Base-by-base conservation (phyloP, 177 flowering plant species). In the Vitis hybrid region DNA sequence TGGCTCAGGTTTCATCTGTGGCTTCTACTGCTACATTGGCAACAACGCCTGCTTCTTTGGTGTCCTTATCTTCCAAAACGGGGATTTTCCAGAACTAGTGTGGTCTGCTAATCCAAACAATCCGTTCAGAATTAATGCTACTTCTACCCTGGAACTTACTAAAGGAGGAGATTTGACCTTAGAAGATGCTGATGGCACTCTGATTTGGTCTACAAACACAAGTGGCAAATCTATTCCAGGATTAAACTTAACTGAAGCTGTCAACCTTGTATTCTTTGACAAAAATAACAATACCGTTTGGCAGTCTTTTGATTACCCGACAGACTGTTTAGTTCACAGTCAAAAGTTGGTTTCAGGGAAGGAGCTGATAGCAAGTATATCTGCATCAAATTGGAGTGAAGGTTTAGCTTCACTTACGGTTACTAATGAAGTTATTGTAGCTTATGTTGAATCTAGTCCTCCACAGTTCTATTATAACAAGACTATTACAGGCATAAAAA, bases 41-140 rank as follows among this genome's bases (percentile, higher is more conserved):
- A 39, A 1, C 45, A 1, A 39, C 8, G 8, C 45, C 0, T 39
- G 45, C 45, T 39, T 39, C 45, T 39, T 39, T 7, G 8, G 45
- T 39, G 45, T 39, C 45, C 6, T 26, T 39, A 39, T 39, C 45
- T 39, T 39, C 45, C 45, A 39, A 39, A 39, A 39, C 8, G 1
- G 0, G 0, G 45, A 39, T 39, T 5, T 39, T 0, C 7, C 45
- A 39, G 45, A 39, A 39, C 45, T 39, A 0, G 63, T 73, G 2
- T 74, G 70, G 77, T 56, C 65, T 51, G 73, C 77, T 14, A 74
- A 74, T 22, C 18, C 63, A 56, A 51, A 70, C 15, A 49, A 64
- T 14, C 77, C 69, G 3, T 53, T 69, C 9, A 4, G 52, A 65
- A 18, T 7, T 3, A 56, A 52, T 13, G 64, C 73, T 13, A 59